Evolutionary conservation across 176 grass and related monocot species (phyloP).

Genomic region (Lolium rigidum): DNA sequence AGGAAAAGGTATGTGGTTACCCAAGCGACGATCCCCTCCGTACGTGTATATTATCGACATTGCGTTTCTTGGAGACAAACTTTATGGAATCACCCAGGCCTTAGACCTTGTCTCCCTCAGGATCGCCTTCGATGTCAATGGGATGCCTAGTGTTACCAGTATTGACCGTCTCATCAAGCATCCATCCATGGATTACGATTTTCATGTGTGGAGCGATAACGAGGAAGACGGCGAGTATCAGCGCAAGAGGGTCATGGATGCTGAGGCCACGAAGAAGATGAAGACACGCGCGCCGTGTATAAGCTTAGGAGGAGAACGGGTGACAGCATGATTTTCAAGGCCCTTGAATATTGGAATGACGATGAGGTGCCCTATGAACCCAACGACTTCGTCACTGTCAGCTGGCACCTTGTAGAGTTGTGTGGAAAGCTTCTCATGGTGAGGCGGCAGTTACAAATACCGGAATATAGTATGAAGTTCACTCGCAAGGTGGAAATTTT

Average conservation of each 20-base stretch:
- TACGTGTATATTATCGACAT: conserved; percentile 7
- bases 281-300: background rate
- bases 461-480: background rate
- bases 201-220: background rate
- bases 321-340: background rate
- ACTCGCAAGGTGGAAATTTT: background rate
- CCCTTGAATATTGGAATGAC: background rate
- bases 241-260: background rate
- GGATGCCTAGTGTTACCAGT: background rate
- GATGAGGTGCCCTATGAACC: background rate
- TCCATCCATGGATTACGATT: background rate
- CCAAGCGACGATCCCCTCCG: background rate
- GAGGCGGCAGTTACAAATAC: background rate
- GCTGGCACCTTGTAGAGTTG: background rate
- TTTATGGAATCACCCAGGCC: background rate
- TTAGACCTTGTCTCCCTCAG: background rate
- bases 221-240: background rate
- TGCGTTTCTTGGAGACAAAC: background rate
- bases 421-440: background rate
- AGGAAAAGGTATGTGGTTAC: background rate
- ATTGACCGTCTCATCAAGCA: background rate
- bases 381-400: background rate
- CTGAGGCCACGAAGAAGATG: background rate
- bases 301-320: background rate
- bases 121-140: background rate